Conservation (phyloP, 768 basidiomycete species). For the Nidularia pulvinata region DNA sequence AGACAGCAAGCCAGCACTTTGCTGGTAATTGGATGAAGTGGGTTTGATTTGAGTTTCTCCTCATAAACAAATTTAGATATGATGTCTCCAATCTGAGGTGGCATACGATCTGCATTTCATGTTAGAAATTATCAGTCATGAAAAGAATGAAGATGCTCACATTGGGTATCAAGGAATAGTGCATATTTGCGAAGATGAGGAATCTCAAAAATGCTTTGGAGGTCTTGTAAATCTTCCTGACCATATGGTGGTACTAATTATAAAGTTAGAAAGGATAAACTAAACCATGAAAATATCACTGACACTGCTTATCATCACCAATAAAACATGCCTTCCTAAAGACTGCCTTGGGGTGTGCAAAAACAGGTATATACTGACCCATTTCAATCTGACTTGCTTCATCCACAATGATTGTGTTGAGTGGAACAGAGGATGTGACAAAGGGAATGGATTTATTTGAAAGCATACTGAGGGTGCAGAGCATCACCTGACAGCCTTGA, state of each 20-base stretch:
- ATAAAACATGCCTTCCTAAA: constrained; percentile 60
- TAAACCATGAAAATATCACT: constrained; percentile 13
- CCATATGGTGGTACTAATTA: constrained; percentile 80
- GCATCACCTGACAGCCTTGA: constrained; percentile 51
- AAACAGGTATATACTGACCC: constrained; percentile 45
- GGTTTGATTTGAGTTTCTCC: constrained; percentile 51
- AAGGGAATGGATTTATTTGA: constrained; percentile 33
- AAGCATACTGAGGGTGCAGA: constrained; percentile 82
- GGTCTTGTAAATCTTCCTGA: constrained; percentile 59
- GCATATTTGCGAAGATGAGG: constrained; percentile 48
- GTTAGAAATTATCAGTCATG: constrained; percentile 4
- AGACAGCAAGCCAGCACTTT: constrained; percentile 56
- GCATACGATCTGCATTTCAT: constrained; percentile 70
- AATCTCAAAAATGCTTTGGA: constrained; percentile 83
- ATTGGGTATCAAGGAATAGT: constrained; percentile 72
- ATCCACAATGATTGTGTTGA: constrained; percentile 57
- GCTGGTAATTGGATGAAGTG: constrained; percentile 46
- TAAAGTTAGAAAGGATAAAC: constrained; percentile 9
- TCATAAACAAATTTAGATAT: constrained; percentile 73
- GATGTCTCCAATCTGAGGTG: constrained; percentile 72
- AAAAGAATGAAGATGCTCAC: constrained; percentile 35
- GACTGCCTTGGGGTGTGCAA: constrained; percentile 29
- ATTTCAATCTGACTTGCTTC: constrained; percentile 70
- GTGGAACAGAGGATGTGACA: constrained; percentile 34
- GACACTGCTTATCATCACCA: constrained; percentile 70